Evolutionary conservation across 495 filamentous ascomycete species (phyloP).

Genomic region (Penicillium egyptiacum): DNA sequence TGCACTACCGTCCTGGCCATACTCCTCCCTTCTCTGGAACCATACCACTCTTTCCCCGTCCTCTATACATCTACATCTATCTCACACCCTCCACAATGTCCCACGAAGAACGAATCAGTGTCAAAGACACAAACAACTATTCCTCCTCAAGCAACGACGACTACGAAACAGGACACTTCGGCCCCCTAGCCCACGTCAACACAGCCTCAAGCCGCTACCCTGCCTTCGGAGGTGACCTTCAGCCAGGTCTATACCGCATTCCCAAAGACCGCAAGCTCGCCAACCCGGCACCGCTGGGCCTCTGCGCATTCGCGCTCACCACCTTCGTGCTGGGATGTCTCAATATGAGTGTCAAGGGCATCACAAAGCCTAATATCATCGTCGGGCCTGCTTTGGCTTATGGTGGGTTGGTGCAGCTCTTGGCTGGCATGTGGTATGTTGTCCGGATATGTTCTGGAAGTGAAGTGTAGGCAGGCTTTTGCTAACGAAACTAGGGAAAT

Average conservation of each 20-base stretch:
- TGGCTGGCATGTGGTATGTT: conserved; percentile 91
- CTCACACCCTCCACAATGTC: conserved; percentile 1
- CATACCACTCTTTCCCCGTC: neutral
- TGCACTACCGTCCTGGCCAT: neutral
- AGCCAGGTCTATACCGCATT: conserved; percentile 77
- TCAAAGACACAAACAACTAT: conserved; percentile 9
- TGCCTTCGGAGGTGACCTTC: conserved; percentile 86
- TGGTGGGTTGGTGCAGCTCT: conserved; percentile 77
- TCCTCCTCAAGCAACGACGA: conserved; percentile 1
- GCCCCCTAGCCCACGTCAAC: conserved; percentile 64
- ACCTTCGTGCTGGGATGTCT: conserved; percentile 83
- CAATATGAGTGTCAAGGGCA: conserved; percentile 62
- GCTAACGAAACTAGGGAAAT: conserved; percentile 67
- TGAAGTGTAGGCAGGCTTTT: neutral
- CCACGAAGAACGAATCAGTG: conserved; percentile 8
- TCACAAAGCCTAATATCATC: conserved; percentile 59
- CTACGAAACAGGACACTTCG: conserved; percentile 19
- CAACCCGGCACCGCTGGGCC: conserved; percentile 76
- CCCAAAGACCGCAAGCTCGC: conserved; percentile 69
- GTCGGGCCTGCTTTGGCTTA: conserved; percentile 66
- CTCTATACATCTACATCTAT: neutral
- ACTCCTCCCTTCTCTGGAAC: neutral
- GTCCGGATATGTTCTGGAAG: neutral
- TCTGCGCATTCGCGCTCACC: conserved; percentile 80
- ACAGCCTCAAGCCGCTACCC: conserved; percentile 61